A percentile compares a stretch with the other conserved stretches of the same genome.
phyloP scores from a whole-genome alignment of 805 yeast genomes.

The Saccharomycopsis babjevae region DNA sequence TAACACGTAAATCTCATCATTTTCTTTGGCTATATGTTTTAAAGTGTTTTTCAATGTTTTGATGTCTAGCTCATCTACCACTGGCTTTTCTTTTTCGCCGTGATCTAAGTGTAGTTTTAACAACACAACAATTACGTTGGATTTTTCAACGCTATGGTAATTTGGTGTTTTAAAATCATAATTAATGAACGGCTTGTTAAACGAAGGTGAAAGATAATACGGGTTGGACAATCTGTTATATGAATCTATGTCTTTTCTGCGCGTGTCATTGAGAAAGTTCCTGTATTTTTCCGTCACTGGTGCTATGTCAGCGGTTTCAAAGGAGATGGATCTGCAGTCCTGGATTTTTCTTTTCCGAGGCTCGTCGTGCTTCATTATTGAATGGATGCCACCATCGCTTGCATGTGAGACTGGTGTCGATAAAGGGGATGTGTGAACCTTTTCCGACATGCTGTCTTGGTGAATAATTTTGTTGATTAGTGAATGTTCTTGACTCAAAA shows the following conservation, averaged over 20 bases:
- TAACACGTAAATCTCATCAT: slow-evolving; percentile 11
- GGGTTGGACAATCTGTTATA: slow-evolving; percentile 14
- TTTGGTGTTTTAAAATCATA: slow-evolving; percentile 8
- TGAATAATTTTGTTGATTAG: neutral
- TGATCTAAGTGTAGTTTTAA: slow-evolving; percentile 3
- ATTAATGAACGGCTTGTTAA: slow-evolving; percentile 16
- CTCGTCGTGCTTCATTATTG: neutral
- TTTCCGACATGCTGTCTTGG: neutral
- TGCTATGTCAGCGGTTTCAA: slow-evolving; percentile 14
- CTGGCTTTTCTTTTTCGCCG: neutral
- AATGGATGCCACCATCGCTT: neutral
- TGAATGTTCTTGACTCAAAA: no score
- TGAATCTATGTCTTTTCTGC: slow-evolving; percentile 14
- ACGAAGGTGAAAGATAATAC: slow-evolving; percentile 16
- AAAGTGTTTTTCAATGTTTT: slow-evolving; percentile 7
- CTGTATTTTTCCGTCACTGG: slow-evolving; percentile 14
- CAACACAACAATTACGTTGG: slow-evolving; percentile 6
- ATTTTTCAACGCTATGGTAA: slow-evolving; percentile 2
- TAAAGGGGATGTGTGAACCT: neutral
- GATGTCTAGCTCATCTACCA: slow-evolving; percentile 7
- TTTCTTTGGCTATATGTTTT: slow-evolving; percentile 6
- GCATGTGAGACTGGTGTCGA: neutral
- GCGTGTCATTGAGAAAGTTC: slow-evolving; percentile 6
- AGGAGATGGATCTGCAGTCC: slow-evolving; percentile 8
- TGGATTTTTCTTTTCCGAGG: neutral